Conservation (phyloP, 371 early-diverging fungal species). For the Blakeslea trispora region DNA sequence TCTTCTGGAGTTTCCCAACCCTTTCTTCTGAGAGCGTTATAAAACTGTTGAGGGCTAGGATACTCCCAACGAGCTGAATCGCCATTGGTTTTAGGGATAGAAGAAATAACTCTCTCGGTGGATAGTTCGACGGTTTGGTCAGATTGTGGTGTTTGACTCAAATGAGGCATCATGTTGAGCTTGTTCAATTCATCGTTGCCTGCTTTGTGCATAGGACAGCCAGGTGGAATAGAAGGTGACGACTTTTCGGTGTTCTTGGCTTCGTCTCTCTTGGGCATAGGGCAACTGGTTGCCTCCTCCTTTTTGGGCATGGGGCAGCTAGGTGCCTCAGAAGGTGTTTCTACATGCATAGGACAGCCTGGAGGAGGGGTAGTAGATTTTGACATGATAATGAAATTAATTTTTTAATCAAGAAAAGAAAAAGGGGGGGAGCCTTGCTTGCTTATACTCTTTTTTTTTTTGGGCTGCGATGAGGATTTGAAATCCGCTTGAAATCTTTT, state of each 20-base stretch:
- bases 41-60: constrained; percentile 95
- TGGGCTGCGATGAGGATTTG: no score
- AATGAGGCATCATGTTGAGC: constrained; percentile 84
- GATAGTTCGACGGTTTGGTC: constrained; percentile 74
- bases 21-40: constrained; percentile 93
- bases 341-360: constrained; percentile 10
- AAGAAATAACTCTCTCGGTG: constrained; percentile 68
- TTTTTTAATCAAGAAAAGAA: neutral
- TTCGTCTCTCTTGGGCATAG: constrained; percentile 49
- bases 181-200: constrained; percentile 60
- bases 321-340: constrained; percentile 2
- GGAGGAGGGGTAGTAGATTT: constrained; percentile 4
- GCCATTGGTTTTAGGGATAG: constrained; percentile 59
- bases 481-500: no score
- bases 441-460: neutral
- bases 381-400: constrained; percentile 1
- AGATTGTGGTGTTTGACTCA: constrained; percentile 64
- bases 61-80: constrained; percentile 81
- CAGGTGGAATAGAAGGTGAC: neutral
- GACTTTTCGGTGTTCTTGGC: constrained; percentile 6
- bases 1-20: constrained; percentile 91
- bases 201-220: constrained; percentile 48
- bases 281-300: constrained; percentile 38
- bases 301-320: constrained; percentile 19
- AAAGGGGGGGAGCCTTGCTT: constrained; percentile 12